Evolutionary conservation across 768 basidiomycete species (phyloP).

Genomic region (Auricularia cornea): DNA sequence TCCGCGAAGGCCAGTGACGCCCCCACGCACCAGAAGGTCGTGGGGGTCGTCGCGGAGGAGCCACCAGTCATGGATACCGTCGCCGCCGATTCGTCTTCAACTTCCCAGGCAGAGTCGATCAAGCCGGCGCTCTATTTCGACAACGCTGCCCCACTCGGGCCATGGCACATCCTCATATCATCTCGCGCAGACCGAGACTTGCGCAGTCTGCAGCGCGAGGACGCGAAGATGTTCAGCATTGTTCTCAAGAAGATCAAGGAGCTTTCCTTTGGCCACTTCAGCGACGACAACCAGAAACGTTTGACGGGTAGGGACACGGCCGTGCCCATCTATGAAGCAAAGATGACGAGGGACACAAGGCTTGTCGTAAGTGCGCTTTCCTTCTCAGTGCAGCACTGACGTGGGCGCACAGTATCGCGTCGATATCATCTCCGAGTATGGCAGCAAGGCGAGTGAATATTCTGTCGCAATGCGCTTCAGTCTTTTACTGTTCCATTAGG

Average conservation of each 20-base stretch:
- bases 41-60: slow-evolving; percentile 5
- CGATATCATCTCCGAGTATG: slow-evolving; percentile 36
- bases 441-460: slow-evolving; percentile 19
- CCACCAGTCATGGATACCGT: background rate
- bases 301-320: slow-evolving; percentile 36
- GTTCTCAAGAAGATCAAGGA: slow-evolving; percentile 69
- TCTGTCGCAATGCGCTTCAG: no score
- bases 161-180: slow-evolving; percentile 54
- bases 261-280: slow-evolving; percentile 62
- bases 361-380: slow-evolving; percentile 46
- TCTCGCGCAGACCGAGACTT: slow-evolving; percentile 41
- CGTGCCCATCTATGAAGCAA: slow-evolving; percentile 60
- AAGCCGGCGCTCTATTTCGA: slow-evolving; percentile 56
- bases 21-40: background rate
- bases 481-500: no score
- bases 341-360: slow-evolving; percentile 46
- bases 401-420: slow-evolving; percentile 35
- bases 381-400: background rate
- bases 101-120: slow-evolving; percentile 46
- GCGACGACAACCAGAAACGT: slow-evolving; percentile 57
- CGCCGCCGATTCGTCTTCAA: slow-evolving; percentile 16
- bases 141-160: slow-evolving; percentile 50
- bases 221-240: slow-evolving; percentile 40
- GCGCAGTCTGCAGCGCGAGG: slow-evolving; percentile 37
- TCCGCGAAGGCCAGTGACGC: slow-evolving; percentile 10